Evolutionary conservation across 2,329 filamentous ascomycete genomes (phyloP).

Genomic region (Trichoderma sp.): DNA sequence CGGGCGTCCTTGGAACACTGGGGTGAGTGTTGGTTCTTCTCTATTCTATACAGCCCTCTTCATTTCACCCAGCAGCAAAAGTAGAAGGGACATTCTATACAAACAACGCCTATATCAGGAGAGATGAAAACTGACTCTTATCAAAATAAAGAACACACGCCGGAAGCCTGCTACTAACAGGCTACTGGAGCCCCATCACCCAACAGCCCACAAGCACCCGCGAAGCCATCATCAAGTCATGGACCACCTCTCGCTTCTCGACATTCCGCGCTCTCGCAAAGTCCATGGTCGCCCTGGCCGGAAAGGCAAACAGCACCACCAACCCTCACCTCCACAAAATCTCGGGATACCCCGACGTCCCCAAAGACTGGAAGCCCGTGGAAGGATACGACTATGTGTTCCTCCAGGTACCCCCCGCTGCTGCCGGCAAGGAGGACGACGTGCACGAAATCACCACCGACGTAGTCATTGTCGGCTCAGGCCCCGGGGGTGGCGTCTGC

Average conservation of each 20-base stretch:
- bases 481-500: conserved; percentile 79
- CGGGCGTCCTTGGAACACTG: conserved; percentile 43
- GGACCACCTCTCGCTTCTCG: conserved; percentile 60
- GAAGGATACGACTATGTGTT: conserved; percentile 61
- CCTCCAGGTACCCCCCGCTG: conserved; percentile 52
- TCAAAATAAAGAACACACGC: conserved; percentile 53
- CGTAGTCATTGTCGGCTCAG: conserved; percentile 82
- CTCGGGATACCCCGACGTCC: conserved; percentile 59
- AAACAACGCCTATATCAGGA: too few species aligned
- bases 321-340: conserved; percentile 57
- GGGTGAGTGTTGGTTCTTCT: conserved; percentile 43
- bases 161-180: conserved; percentile 67
- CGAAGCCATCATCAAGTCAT: conserved; percentile 62
- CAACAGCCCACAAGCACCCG: conserved; percentile 62
- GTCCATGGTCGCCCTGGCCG: conserved; percentile 55
- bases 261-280: conserved; percentile 58
- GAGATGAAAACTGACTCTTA: neutral
- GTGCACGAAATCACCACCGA: conserved; percentile 72
- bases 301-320: conserved; percentile 57
- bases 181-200: conserved; percentile 63
- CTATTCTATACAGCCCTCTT: neutral
- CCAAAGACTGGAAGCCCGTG: conserved; percentile 52
- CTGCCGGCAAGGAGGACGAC: conserved; percentile 29
- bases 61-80: too few species aligned
- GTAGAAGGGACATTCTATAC: too few species aligned